A percentile compares a stretch with the other conserved stretches of the same genome.
Conservation (phyloP, 805 yeast genomes). For the Candida tammaniensis region DNA sequence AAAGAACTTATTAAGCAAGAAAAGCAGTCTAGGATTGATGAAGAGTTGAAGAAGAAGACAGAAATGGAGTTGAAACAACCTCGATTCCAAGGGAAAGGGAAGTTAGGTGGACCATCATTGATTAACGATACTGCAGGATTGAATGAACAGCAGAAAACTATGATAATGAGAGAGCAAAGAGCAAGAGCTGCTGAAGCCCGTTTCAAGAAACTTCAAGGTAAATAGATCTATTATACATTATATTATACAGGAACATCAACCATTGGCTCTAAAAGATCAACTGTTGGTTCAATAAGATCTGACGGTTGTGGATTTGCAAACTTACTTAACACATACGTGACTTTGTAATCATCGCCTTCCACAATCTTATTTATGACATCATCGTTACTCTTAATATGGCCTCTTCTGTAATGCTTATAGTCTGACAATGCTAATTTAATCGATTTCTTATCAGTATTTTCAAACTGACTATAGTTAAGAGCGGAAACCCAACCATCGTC, state of each 20-base stretch:
- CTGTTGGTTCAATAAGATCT: no score
- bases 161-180: constrained; percentile 87
- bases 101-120: constrained; percentile 26
- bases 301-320: constrained; percentile 20
- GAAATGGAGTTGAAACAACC: constrained; percentile 40
- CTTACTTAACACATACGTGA: constrained; percentile 43
- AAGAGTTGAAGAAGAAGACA: constrained; percentile 42
- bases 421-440: constrained; percentile 59
- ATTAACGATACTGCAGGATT: constrained; percentile 54
- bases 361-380: constrained; percentile 8
- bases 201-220: constrained; percentile 22
- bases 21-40: constrained; percentile 40
- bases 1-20: constrained; percentile 36
- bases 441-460: constrained; percentile 32
- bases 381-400: constrained; percentile 3
- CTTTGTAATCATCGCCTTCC: constrained; percentile 5
- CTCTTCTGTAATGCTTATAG: constrained; percentile 62
- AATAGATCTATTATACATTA: constrained; percentile 2
- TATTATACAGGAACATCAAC: no score
- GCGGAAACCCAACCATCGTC: constrained; percentile 60
- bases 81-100: constrained; percentile 30
- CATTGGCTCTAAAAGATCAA: no score
- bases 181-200: constrained; percentile 97
- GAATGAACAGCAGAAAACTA: constrained; percentile 68
- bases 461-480: constrained; percentile 34